Evolutionary conservation across 1,139 yeast genomes (phyloP).

Genomic region (Nakaseomyces bracarensis): DNA sequence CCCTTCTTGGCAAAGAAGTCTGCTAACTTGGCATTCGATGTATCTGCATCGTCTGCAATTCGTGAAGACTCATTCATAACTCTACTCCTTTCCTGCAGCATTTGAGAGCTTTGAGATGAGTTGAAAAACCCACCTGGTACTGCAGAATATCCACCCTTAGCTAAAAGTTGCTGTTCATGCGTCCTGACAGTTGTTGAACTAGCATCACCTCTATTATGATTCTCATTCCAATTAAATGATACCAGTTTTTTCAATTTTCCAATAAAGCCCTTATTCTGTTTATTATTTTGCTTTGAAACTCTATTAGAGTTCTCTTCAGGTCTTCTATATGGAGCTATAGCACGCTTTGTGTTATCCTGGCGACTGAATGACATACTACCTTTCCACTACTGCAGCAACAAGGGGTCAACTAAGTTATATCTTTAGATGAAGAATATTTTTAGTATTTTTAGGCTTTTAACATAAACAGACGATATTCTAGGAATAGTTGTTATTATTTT

Average conservation of each 20-base stretch:
- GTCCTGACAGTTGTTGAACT: not conserved
- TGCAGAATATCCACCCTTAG: not conserved
- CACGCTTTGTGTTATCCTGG: not conserved
- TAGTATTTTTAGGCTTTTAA: too few relatives aligned
- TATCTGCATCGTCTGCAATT: conserved; percentile 11
- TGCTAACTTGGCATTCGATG: conserved; percentile 41
- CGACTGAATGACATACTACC: not conserved
- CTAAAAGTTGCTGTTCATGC: not conserved
- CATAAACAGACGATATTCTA: too few relatives aligned
- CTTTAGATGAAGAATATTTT: too few relatives aligned
- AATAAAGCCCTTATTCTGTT: not conserved
- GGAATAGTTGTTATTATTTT: too few relatives aligned
- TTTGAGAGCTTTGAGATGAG: conserved; percentile 1
- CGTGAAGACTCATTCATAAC: conserved; percentile 5
- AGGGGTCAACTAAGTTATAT: not conserved
- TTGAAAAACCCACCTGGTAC: conserved; percentile 6
- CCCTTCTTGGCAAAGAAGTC: conserved; percentile 71
- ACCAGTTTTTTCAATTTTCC: conserved; percentile 3
- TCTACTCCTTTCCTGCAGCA: conserved; percentile 2
- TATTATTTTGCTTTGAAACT: not conserved
- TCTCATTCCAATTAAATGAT: conserved; percentile 1
- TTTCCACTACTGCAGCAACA: not conserved
- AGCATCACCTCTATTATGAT: not conserved
- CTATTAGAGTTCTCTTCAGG: not conserved
- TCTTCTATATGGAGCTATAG: conserved; percentile 1